Conservation (phyloP, 345 rosid species). For the Euphorbia tirucalli region DNA sequence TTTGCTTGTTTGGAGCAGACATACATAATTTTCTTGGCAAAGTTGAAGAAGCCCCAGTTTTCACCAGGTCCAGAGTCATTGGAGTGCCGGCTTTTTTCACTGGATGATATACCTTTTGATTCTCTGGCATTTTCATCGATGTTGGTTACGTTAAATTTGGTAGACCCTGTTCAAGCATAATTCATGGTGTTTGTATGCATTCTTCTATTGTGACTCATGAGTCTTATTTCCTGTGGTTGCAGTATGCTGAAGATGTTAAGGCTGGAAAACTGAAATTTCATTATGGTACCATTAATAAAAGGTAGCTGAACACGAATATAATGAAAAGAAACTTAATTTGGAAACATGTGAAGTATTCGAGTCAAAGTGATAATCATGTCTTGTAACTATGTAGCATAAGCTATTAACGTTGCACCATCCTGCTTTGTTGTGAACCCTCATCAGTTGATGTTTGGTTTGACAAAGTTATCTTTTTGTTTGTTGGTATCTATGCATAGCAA, state of each 20-base stretch:
- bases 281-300: conserved; percentile 87
- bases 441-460: neutral
- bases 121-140: conserved; percentile 94
- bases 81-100: conserved; percentile 75
- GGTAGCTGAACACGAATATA: conserved; percentile 35
- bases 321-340: neutral
- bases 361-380: neutral
- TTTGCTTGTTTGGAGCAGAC: conserved; percentile 59
- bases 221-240: conserved; percentile 28
- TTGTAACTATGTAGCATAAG: neutral
- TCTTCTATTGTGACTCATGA: neutral
- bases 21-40: conserved; percentile 85
- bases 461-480: neutral
- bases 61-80: conserved; percentile 92
- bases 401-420: neutral
- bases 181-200: neutral
- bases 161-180: conserved; percentile 26
- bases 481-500: too few species aligned
- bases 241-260: conserved; percentile 81
- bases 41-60: conserved; percentile 71
- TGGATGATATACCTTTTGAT: conserved; percentile 85
- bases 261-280: conserved; percentile 66
- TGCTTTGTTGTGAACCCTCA: neutral
- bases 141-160: conserved; percentile 76
- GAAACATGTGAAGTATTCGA: neutral